phyloP scores from a whole-genome alignment of 225 moss, liverwort and hornwort genomes.

The Ulota crispa region DNA sequence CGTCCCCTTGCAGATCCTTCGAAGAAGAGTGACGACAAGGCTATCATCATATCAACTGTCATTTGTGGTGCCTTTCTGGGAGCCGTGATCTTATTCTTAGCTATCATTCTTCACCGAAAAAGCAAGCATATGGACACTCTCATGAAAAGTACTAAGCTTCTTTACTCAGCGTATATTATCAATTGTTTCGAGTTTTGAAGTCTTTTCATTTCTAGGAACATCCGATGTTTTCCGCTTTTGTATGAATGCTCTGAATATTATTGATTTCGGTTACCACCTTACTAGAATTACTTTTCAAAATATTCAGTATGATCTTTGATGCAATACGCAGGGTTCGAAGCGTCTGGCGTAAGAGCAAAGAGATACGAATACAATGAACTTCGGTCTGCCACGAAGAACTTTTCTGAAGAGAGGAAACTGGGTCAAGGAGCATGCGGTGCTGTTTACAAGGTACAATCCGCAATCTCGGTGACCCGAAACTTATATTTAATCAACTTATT shows the following conservation, averaged over 20 bases:
- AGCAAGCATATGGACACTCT: slow-evolving; percentile 18
- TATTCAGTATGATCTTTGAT: not conserved
- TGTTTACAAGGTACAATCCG: slow-evolving; percentile 38
- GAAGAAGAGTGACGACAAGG: slow-evolving; percentile 3
- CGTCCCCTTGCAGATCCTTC: not conserved
- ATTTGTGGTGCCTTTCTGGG: not conserved
- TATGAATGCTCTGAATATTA: not conserved
- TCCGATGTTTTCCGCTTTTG: not conserved
- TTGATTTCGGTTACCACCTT: not conserved
- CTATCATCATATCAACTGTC: slow-evolving; percentile 22
- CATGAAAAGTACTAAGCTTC: slow-evolving; percentile 22
- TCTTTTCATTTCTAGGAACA: not conserved
- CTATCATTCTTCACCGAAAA: slow-evolving; percentile 4
- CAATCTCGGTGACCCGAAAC: not conserved
- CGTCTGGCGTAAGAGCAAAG: slow-evolving; percentile 23
- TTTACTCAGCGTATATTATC: not conserved
- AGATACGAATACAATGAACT: slow-evolving; percentile 32
- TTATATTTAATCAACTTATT: not conserved
- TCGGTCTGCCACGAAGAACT: slow-evolving; percentile 33
- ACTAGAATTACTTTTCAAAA: not conserved
- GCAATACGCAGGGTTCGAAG: slow-evolving; percentile 22
- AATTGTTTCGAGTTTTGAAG: not conserved
- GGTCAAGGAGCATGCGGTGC: slow-evolving; percentile 40
- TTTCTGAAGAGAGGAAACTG: slow-evolving; percentile 26
- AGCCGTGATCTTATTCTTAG: slow-evolving; percentile 7